phyloP scores from a whole-genome alignment of 148 eudicot species.

The Agrostemma githago region DNA sequence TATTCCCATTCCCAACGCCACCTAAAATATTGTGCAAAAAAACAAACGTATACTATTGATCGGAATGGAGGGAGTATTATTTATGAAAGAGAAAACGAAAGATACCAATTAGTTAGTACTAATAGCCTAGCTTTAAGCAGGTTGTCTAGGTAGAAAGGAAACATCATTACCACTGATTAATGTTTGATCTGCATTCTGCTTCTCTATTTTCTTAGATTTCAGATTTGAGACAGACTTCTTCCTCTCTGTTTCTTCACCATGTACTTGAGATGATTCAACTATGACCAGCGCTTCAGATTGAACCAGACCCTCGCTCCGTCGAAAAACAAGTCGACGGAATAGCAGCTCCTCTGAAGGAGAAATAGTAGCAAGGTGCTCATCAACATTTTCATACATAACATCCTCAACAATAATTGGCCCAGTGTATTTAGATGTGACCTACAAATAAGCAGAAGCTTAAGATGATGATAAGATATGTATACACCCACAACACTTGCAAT shows the following conservation, averaged over 20 bases:
- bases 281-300: conserved; percentile 85
- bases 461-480: neutral
- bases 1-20: too few species aligned
- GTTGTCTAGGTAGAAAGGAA: neutral
- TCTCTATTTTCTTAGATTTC: conserved; percentile 52
- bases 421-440: conserved; percentile 70
- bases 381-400: conserved; percentile 72
- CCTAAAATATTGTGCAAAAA: too few species aligned
- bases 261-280: conserved; percentile 26
- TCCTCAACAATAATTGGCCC: conserved; percentile 79
- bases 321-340: conserved; percentile 78
- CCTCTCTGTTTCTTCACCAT: conserved; percentile 28
- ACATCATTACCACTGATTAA: conserved; percentile 33
- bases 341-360: conserved; percentile 48
- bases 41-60: too few species aligned
- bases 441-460: conserved; percentile 22
- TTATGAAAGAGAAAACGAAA: neutral
- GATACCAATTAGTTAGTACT: neutral
- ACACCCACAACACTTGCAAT: neutral
- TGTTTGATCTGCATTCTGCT: conserved; percentile 36
- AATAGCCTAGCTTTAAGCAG: neutral
- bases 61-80: neutral
- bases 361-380: conserved; percentile 38
- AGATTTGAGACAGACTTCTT: conserved; percentile 38
- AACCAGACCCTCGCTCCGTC: conserved; percentile 73